These are phyloP conservation scores for Jatropha multifida DNA, from an alignment of 441 rosid genomes.

Conservation along the genomic window DNA sequence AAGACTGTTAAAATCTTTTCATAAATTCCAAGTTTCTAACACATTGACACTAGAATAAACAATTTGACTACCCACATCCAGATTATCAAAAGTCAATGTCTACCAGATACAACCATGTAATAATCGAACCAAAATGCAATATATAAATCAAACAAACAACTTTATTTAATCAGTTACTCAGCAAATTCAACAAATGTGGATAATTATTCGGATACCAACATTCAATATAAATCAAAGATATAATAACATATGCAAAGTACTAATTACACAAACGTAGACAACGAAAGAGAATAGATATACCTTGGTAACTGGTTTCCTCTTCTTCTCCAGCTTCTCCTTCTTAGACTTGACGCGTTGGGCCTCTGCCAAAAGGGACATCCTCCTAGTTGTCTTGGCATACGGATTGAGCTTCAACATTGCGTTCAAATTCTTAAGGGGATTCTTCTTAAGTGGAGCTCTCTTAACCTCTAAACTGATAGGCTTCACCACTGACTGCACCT, in stretches of 20 bases:
- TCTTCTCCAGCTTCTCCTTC: slow-evolving; percentile 93
- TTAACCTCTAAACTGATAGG: slow-evolving; percentile 70
- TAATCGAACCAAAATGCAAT: too few species aligned
- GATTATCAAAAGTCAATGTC: too few species aligned
- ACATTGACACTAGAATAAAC: too few species aligned
- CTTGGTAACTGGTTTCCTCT: slow-evolving; percentile 72
- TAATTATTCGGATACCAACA: too few species aligned
- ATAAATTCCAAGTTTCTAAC: too few species aligned
- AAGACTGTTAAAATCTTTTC: too few species aligned
- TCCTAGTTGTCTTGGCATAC: slow-evolving; percentile 86
- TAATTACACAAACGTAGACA: neutral
- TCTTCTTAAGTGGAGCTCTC: slow-evolving; percentile 90
- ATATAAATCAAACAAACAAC: too few species aligned
- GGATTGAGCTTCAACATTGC: slow-evolving; percentile 83
- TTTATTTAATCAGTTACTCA: too few species aligned
- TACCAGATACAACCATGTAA: too few species aligned
- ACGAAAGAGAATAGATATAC: slow-evolving; percentile 32
- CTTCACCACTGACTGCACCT: slow-evolving; percentile 87
- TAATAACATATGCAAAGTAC: neutral
- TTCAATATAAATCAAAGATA: too few species aligned
- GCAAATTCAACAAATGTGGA: too few species aligned
- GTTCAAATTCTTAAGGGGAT: slow-evolving; percentile 82
- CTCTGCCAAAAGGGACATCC: slow-evolving; percentile 93
- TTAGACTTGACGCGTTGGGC: slow-evolving; percentile 83
- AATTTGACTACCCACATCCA: too few species aligned